These are phyloP conservation scores for Plectosphaerella cucumerina DNA, from an alignment of 2,329 filamentous ascomycete species.

Conservation along the genomic window DNA sequence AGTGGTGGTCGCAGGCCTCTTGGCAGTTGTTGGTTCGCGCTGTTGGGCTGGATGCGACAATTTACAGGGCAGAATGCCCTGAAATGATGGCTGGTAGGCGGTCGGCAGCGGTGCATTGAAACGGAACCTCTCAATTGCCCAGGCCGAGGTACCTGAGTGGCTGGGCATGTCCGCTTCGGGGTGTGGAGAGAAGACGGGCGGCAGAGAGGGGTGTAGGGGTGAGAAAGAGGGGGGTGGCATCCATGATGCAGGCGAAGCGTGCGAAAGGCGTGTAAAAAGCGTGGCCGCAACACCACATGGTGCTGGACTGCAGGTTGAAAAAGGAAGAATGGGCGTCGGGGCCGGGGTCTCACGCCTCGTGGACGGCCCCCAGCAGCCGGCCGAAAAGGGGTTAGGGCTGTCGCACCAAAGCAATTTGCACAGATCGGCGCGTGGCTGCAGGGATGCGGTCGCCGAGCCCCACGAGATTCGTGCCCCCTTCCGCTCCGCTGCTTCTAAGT, in stretches of 20 bases:
- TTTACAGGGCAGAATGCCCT: too few species aligned
- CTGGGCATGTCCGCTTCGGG: too few species aligned
- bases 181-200: too few species aligned
- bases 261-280: not conserved
- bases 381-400: not conserved
- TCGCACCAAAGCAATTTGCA: not conserved
- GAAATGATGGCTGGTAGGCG: too few species aligned
- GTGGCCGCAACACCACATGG: not conserved
- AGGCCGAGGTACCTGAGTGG: too few species aligned
- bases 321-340: not conserved
- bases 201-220: too few species aligned
- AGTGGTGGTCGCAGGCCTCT: too few species aligned
- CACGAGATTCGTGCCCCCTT: not conserved
- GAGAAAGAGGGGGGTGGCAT: not conserved
- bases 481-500: conserved; percentile 9
- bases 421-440: conserved; percentile 15
- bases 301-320: too few species aligned
- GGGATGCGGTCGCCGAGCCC: conserved; percentile 9
- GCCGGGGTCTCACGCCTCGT: conserved; percentile 1
- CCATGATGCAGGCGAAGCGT: not conserved
- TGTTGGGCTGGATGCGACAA: too few species aligned
- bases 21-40: too few species aligned
- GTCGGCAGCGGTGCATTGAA: too few species aligned
- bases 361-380: not conserved
- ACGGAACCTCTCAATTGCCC: too few species aligned